phyloP scores from a whole-genome alignment of 1,284 basidiomycete genomes.

The Ustilago lituana region DNA sequence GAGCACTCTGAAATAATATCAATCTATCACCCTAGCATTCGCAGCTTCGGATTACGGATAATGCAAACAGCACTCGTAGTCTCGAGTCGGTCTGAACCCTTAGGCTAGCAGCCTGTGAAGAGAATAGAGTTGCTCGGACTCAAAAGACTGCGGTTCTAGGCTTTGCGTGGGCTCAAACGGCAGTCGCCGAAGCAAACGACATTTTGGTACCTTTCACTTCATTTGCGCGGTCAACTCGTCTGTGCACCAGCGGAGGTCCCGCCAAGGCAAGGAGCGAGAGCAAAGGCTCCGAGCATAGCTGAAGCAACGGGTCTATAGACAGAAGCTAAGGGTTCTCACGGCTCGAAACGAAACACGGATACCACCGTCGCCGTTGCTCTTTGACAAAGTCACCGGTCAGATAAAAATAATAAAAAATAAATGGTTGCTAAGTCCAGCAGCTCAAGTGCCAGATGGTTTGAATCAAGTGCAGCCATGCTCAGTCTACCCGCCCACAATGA shows the following conservation, averaged over 20 bases:
- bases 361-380: constrained; percentile 3
- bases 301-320: background rate
- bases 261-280: background rate
- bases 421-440: background rate
- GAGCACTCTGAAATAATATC: no score
- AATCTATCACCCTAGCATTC: no score
- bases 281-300: background rate
- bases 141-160: no score
- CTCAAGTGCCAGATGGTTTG: background rate
- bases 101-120: no score
- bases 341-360: constrained; percentile 8
- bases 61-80: no score
- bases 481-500: constrained; percentile 2
- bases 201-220: constrained; percentile 3
- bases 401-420: no score
- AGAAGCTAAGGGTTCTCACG: constrained; percentile 8
- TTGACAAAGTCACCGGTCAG: constrained; percentile 3
- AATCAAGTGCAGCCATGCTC: background rate
- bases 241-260: background rate
- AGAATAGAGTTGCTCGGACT: no score
- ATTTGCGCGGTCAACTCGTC: background rate
- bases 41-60: no score
- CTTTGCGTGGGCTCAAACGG: no score
- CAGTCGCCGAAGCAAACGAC: background rate
- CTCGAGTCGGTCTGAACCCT: no score